A percentile compares a stretch with the other conserved stretches of the same genome.
phyloP scores from a whole-genome alignment of 1,284 basidiomycete genomes.

The Schizophyllum amplum region DNA sequence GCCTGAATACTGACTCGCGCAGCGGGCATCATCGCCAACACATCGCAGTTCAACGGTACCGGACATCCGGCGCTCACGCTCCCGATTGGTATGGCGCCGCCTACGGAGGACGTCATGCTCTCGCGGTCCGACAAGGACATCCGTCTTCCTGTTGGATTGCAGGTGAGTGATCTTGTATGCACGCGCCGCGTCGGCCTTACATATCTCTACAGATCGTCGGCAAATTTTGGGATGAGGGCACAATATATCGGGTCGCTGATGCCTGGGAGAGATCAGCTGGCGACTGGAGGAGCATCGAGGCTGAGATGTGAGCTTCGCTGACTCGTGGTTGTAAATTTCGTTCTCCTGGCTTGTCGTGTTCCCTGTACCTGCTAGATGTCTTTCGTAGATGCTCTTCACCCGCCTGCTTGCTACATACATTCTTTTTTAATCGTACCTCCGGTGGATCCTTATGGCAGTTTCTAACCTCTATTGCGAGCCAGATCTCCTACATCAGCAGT shows the following conservation, averaged over 20 bases:
- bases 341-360: too few relatives aligned
- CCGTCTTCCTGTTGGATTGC: constrained; percentile 19
- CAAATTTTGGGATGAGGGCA: constrained; percentile 17
- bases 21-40: constrained; percentile 14
- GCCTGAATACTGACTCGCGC: constrained; percentile 4
- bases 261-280: constrained; percentile 6
- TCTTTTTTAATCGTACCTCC: too few relatives aligned
- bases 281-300: not conserved
- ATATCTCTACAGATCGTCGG: constrained; percentile 8
- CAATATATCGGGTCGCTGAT: constrained; percentile 15
- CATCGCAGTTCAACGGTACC: constrained; percentile 16
- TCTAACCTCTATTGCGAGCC: too few relatives aligned
- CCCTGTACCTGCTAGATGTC: too few relatives aligned
- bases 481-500: too few relatives aligned
- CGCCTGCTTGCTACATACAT: too few relatives aligned
- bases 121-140: constrained; percentile 12
- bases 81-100: constrained; percentile 18
- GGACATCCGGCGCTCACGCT: constrained; percentile 20
- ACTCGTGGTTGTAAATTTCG: too few relatives aligned
- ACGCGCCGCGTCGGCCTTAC: not conserved
- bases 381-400: too few relatives aligned
- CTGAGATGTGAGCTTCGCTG: not conserved
- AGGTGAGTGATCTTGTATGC: constrained; percentile 9
- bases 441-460: too few relatives aligned
- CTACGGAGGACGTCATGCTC: constrained; percentile 13